Conservation (phyloP, 2,329 filamentous ascomycete genomes). For the Penicillium hesseltinei region DNA sequence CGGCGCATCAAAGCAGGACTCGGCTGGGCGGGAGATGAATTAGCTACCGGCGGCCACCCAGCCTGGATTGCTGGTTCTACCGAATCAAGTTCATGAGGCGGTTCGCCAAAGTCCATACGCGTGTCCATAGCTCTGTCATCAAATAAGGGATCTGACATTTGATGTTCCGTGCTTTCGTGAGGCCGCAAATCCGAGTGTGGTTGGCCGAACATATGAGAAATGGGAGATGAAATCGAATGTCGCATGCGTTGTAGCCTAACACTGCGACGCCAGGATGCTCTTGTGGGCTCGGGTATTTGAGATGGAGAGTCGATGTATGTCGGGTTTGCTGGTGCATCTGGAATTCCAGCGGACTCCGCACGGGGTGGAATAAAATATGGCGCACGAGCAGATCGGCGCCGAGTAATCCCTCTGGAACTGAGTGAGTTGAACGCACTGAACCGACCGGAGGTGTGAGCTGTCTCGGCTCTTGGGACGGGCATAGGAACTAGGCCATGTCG, state of each 20-base stretch:
- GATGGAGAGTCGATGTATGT: slow-evolving; percentile 30
- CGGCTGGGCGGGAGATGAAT: slow-evolving; percentile 25
- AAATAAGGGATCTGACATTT: slow-evolving; percentile 29
- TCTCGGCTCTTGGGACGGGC: slow-evolving; percentile 36
- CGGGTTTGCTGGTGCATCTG: slow-evolving; percentile 30
- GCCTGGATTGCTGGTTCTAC: slow-evolving; percentile 40
- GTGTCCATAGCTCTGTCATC: slow-evolving; percentile 37
- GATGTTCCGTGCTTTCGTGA: slow-evolving; percentile 28
- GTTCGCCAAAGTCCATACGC: slow-evolving; percentile 41
- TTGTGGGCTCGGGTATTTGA: slow-evolving; percentile 27
- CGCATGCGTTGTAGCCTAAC: slow-evolving; percentile 44
- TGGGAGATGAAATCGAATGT: slow-evolving; percentile 44
- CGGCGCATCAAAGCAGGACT: slow-evolving; percentile 37
- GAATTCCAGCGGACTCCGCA: slow-evolving; percentile 31
- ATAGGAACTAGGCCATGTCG: slow-evolving; percentile 44
- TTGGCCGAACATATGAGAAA: slow-evolving; percentile 46
- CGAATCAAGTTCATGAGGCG: slow-evolving; percentile 43
- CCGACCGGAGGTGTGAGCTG: slow-evolving; percentile 33
- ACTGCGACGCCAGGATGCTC: slow-evolving; percentile 41
- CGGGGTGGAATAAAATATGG: slow-evolving; percentile 41
- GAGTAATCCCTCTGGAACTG: slow-evolving; percentile 39
- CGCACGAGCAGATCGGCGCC: slow-evolving; percentile 40
- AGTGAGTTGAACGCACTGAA: slow-evolving; percentile 44
- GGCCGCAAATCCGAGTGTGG: slow-evolving; percentile 28
- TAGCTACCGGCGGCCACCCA: slow-evolving; percentile 30